These are phyloP conservation scores for Phascolomyces articulosus DNA, from an alignment of 371 early-diverging fungal species.

Conservation along the genomic window DNA sequence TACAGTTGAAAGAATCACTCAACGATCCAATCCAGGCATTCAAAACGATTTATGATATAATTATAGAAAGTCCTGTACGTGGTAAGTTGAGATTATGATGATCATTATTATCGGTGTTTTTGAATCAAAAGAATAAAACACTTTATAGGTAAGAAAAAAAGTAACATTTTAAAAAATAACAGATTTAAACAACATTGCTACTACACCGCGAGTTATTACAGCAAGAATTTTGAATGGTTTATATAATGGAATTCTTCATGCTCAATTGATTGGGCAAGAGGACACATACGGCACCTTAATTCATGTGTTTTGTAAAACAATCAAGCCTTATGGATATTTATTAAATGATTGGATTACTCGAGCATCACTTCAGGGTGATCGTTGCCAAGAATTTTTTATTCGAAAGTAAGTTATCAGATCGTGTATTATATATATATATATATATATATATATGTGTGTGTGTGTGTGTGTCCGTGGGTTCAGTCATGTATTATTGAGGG, in stretches of 20 bases:
- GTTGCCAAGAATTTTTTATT: conserved; percentile 39
- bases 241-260: conserved; percentile 21
- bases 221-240: conserved; percentile 23
- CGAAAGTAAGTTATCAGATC: no score
- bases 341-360: conserved; percentile 47
- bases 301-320: conserved; percentile 20
- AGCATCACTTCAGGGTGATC: conserved; percentile 33
- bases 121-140: no score
- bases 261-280: conserved; percentile 24
- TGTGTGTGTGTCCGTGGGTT: no score
- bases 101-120: background rate
- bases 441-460: no score
- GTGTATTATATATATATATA: conserved; percentile 9
- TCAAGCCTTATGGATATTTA: conserved; percentile 34
- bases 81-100: background rate
- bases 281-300: conserved; percentile 19
- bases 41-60: background rate
- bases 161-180: no score
- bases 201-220: conserved; percentile 8
- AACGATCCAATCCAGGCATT: background rate
- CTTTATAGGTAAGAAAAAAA: no score
- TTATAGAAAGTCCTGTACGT: background rate
- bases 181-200: background rate
- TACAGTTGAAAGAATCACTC: conserved; percentile 8
- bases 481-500: no score